Evolutionary conservation across 352 stramenopile genomes (phyloP), one percentile per base, ranked within the genome.

Genomic region (Saprolegnia diclina): DNA sequence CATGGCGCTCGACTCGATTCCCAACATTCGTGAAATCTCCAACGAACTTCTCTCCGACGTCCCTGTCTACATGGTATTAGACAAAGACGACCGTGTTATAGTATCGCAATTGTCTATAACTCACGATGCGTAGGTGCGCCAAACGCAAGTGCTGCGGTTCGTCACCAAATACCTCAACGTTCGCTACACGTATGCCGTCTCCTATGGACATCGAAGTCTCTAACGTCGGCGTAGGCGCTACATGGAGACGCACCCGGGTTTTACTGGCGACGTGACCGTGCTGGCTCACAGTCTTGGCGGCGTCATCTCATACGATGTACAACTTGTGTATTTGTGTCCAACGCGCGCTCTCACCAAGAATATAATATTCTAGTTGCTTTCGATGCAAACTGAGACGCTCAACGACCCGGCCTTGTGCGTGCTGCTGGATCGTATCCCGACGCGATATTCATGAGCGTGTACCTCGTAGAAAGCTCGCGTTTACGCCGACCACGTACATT

Each of bases 241-340:
- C 19, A 46, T 67, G 24, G n/a, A 57, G n/a, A 70, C 45, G 5
- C 71, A 79, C n/a, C 75, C 75, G 40, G 45, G 62, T 19, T 76
- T 79, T 45, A 18, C 66, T 32, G 75, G 73, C 22, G 92, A 94
- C 64, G 85, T 97, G 10, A 95, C 87, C 9, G 90, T 97, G 56
- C 73, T 96, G 26, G 87, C 83, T 46, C 89, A 97, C 57, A 95
- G 86, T 18, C 78, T 97, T 11, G 91, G 90, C 7, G 89, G 87
- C 40, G 94, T 98, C 64, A 97, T 98, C 37, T 90, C 81, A 46
- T 98, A 96, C 76, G 92, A 98, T 64, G 92, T 98, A 62, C 13
- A 7, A n/a, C 7, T 13, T 35, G 35, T 21, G 19, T 21, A 59
- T 35, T 56, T 5, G 29, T 50, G 29, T 24, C 35, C 56, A 35